Base-by-base conservation (phyloP, 1,284 basidiomycete species). In the Lignosus rhinocerotis region DNA sequence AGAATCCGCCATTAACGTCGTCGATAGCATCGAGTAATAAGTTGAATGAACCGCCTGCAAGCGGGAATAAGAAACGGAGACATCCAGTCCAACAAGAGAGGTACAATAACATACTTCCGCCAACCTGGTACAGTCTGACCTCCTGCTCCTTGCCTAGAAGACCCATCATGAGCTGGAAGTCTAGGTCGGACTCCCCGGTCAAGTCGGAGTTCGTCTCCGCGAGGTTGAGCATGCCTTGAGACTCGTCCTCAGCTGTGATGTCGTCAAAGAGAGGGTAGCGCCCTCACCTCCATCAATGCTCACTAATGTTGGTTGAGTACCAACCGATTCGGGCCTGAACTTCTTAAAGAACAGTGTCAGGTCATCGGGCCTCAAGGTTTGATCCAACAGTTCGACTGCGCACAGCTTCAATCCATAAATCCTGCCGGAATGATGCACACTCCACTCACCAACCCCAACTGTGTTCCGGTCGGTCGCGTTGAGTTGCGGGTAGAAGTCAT, bases 171-270 rank as follows among this genome's bases (percentile, higher is more conserved):
- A 80, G 83, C 64, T 84, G 68, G 6, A 84, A 69, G 61, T 83
- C 83, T 9, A 86, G 76, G 62, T 83, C 71, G 33, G 78, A 78
- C 65, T 86, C 85, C 47, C 73, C 78, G 53, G 80, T 83, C 60
- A 71, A 67, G 11, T 64, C 53, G 41, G 78, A 77, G 51, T 67
- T 54, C 3, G 44, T 63, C 36, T 58, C 53, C 10, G 16, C 46
- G 41, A 56, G 42, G 51, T 60, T 59, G 78, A 58, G 78, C 78
- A 44, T 30, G 73, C 11, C 75, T 71, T 60, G 55, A 75, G 72
- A 62, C 80, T 80, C 60, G 73, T 61, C 59, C 79, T 75, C 9
- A 81, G 69, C 11, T 43, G 41, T 5, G 16, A 55, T 80, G 78
- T 8, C 69, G 66, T 50, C 74, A 14, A 25, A 2, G 36, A 10